These are phyloP conservation scores for Epicoccum nigrum DNA, from an alignment of 2,329 filamentous ascomycete species.

Conservation along the genomic window DNA sequence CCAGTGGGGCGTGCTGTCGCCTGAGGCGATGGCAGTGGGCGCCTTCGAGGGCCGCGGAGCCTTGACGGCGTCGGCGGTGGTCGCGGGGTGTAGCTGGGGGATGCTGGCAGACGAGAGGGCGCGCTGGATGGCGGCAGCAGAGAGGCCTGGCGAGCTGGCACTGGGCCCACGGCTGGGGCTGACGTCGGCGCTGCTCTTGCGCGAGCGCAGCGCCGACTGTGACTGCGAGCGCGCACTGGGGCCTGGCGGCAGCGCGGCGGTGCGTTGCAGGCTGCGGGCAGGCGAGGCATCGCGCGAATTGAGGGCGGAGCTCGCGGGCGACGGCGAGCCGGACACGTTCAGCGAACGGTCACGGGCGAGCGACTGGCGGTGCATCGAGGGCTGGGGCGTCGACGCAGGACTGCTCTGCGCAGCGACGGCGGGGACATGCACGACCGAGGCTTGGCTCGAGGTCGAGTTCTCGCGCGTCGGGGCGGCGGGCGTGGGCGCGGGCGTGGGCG, in stretches of 20 bases:
- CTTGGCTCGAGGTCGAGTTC: constrained; percentile 11
- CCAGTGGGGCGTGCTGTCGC: constrained; percentile 68
- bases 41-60: constrained; percentile 69
- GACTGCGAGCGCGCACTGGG: constrained; percentile 24
- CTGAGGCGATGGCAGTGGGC: constrained; percentile 54
- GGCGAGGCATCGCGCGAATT: constrained; percentile 57
- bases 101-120: constrained; percentile 71
- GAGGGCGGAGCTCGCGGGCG: constrained; percentile 51
- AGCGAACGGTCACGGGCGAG: constrained; percentile 37
- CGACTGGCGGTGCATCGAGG: constrained; percentile 29
- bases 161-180: constrained; percentile 49
- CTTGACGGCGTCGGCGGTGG: constrained; percentile 67
- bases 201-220: constrained; percentile 44
- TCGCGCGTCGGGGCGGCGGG: constrained; percentile 12
- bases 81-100: constrained; percentile 67
- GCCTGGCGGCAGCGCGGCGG: constrained; percentile 27
- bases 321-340: constrained; percentile 44
- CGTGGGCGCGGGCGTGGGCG: too few relatives aligned
- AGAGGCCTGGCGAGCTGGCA: constrained; percentile 57
- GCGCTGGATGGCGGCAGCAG: constrained; percentile 68
- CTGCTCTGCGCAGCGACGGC: constrained; percentile 17
- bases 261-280: constrained; percentile 41
- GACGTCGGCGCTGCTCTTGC: constrained; percentile 54
- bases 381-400: constrained; percentile 12
- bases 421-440: constrained; percentile 18